Evolutionary conservation across 1,284 basidiomycete species (phyloP).

Genomic region (Xerocomus nothofagi): DNA sequence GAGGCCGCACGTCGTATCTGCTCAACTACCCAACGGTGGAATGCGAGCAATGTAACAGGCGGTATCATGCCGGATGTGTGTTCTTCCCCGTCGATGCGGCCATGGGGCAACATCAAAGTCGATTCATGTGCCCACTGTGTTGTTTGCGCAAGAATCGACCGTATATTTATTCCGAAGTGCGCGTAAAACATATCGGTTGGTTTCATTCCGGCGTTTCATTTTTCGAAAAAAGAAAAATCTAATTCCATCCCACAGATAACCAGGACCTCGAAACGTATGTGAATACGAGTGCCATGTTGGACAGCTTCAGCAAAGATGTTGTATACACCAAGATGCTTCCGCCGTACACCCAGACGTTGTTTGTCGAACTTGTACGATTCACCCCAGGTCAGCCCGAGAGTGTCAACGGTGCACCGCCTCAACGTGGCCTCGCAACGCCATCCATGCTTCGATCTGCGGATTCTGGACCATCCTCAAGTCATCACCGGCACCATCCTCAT

Average conservation of each 20-base stretch:
- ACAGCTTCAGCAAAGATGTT: slow-evolving; percentile 69
- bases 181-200: slow-evolving; percentile 65
- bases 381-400: slow-evolving; percentile 49
- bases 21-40: slow-evolving; percentile 60
- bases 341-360: slow-evolving; percentile 65
- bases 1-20: slow-evolving; percentile 63
- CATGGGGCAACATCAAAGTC: slow-evolving; percentile 34
- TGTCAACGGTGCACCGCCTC: slow-evolving; percentile 28
- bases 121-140: slow-evolving; percentile 71
- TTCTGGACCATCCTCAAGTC: slow-evolving; percentile 32
- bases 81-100: slow-evolving; percentile 56
- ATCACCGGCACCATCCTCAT: slow-evolving; percentile 28
- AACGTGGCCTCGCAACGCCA: slow-evolving; percentile 25
- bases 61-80: slow-evolving; percentile 75
- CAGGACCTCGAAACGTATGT: slow-evolving; percentile 57
- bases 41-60: slow-evolving; percentile 62
- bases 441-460: slow-evolving; percentile 30
- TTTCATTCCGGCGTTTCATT: slow-evolving; percentile 12
- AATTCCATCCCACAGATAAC: slow-evolving; percentile 38
- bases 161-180: slow-evolving; percentile 72
- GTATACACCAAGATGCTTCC: slow-evolving; percentile 64
- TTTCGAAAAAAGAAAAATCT: slow-evolving; percentile 3
- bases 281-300: slow-evolving; percentile 69
- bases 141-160: slow-evolving; percentile 66
- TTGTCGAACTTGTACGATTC: slow-evolving; percentile 72